A percentile compares a stretch with the other conserved stretches of the same genome.
phyloP scores from a whole-genome alignment of 805 yeast genomes.

The Teunomyces funiuensis region DNA sequence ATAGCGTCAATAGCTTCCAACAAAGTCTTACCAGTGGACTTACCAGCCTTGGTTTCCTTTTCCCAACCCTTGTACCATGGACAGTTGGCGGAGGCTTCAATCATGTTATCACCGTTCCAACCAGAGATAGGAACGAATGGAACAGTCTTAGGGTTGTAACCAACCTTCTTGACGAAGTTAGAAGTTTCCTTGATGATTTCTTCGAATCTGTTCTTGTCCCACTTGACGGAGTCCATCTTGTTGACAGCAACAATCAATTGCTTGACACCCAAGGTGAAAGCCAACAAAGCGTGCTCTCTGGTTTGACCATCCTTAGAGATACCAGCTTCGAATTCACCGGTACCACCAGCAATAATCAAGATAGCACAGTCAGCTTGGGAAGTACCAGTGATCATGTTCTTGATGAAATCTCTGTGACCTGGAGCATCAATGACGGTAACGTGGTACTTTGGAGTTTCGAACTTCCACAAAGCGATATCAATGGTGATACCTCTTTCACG shows the following conservation, averaged over 20 bases:
- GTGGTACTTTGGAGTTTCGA: conserved; percentile 86
- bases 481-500: conserved; percentile 98
- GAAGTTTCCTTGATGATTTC: conserved; percentile 76
- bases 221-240: conserved; percentile 93
- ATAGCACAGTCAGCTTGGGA: conserved; percentile 93
- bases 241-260: conserved; percentile 87
- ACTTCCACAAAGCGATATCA: conserved; percentile 89
- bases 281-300: conserved; percentile 90
- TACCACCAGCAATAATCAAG: conserved; percentile 87
- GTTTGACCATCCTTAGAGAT: conserved; percentile 94
- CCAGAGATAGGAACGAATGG: conserved; percentile 91
- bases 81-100: conserved; percentile 77
- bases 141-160: conserved; percentile 79
- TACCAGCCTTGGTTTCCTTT: conserved; percentile 73
- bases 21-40: conserved; percentile 73
- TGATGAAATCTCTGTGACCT: conserved; percentile 95
- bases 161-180: conserved; percentile 81
- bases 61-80: conserved; percentile 89
- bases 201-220: conserved; percentile 79
- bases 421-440: conserved; percentile 94
- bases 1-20: conserved; percentile 83
- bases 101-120: conserved; percentile 93
- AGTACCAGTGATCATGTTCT: conserved; percentile 95
- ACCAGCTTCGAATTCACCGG: conserved; percentile 95
- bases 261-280: conserved; percentile 85